phyloP scores from a whole-genome alignment of 2,329 filamentous ascomycete genomes.

The Calonectria ilicicola region DNA sequence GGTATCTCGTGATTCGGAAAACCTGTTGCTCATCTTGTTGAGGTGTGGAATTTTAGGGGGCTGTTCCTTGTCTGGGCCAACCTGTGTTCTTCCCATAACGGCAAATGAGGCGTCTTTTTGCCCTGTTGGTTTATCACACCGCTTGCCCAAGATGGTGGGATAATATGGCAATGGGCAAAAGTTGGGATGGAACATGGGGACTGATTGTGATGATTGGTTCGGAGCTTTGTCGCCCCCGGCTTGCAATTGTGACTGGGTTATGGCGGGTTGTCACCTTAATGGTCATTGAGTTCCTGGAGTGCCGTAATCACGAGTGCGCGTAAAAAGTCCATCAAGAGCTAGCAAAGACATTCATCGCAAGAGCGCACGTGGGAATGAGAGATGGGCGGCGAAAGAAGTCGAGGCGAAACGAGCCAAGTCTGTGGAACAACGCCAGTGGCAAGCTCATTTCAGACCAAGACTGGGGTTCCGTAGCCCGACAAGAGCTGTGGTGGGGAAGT shows the following conservation, averaged over 20 bases:
- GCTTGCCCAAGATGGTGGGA: conserved; percentile 16
- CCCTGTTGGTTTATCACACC: conserved; percentile 18
- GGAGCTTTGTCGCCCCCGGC: background rate
- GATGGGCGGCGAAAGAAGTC: background rate
- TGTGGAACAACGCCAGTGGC: conserved; percentile 1
- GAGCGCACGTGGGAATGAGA: background rate
- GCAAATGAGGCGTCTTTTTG: conserved; percentile 16
- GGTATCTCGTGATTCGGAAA: conserved; percentile 14
- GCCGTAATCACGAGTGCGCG: background rate
- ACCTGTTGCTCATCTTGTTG: background rate
- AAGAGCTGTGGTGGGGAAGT: background rate
- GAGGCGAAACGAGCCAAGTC: background rate
- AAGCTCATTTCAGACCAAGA: background rate
- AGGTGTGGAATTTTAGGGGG: conserved; percentile 5
- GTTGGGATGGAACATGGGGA: background rate
- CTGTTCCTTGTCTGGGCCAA: background rate
- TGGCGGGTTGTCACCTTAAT: conserved; percentile 8
- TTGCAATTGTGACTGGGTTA: background rate
- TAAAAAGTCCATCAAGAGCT: background rate
- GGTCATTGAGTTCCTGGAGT: background rate
- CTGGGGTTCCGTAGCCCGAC: background rate
- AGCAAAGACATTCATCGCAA: background rate
- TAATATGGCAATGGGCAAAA: background rate
- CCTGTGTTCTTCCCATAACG: background rate
- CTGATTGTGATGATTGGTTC: background rate